Evolutionary conservation across 768 basidiomycete species (phyloP).

Genomic region (Cyathus striatus): DNA sequence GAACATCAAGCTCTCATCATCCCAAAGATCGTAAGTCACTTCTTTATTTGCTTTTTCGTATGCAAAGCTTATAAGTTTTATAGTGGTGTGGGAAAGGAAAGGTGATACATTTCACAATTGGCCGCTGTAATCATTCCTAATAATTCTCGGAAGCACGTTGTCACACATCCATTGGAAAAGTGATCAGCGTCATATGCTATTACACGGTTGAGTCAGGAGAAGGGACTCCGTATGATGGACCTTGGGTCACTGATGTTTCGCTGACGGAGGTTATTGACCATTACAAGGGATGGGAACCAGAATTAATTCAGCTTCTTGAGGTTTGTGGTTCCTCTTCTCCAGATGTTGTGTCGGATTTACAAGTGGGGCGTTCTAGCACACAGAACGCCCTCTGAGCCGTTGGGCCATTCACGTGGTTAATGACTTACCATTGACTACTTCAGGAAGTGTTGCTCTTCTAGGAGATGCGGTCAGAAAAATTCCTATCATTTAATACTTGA

Average conservation of each 20-base stretch:
- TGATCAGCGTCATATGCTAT: slow-evolving; percentile 14
- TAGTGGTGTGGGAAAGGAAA: slow-evolving; percentile 13
- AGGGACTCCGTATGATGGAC: slow-evolving; percentile 10
- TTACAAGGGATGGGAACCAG: slow-evolving; percentile 16
- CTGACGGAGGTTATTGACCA: slow-evolving; percentile 9
- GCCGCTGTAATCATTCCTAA: too few species aligned
- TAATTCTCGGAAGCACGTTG: slow-evolving; percentile 15
- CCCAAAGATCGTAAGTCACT: slow-evolving; percentile 9
- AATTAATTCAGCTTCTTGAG: slow-evolving; percentile 10
- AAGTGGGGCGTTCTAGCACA: slow-evolving; percentile 9
- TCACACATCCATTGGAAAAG: slow-evolving; percentile 19
- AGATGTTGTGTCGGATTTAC: background rate
- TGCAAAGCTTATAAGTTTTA: background rate
- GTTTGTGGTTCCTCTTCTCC: background rate
- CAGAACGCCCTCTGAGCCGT: slow-evolving; percentile 18
- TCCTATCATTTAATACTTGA: background rate
- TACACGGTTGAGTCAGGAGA: slow-evolving; percentile 10
- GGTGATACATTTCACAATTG: slow-evolving; percentile 1
- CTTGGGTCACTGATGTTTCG: slow-evolving; percentile 12
- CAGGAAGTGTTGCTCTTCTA: slow-evolving; percentile 6
- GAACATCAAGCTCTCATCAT: slow-evolving; percentile 8
- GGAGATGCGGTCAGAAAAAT: slow-evolving; percentile 6
- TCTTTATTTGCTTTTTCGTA: background rate
- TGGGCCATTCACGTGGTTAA: slow-evolving; percentile 36
- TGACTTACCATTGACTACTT: slow-evolving; percentile 19